Percentiles rank a stretch among this genome's conserved stretches.
phyloP scores from a whole-genome alignment of 331 rosid genomes.

The Malus hybrid region DNA sequence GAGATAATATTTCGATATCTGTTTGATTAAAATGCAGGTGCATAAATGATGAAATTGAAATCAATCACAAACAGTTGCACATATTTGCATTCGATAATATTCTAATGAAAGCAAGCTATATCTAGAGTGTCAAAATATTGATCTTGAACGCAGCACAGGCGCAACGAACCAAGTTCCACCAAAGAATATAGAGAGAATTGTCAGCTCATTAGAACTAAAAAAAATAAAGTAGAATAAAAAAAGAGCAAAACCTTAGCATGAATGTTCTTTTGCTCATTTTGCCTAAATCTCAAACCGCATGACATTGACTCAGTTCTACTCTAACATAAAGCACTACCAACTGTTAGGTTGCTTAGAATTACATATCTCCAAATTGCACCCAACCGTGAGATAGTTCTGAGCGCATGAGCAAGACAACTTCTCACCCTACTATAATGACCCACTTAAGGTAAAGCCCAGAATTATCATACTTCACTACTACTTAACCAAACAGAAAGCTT shows the following conservation, averaged over 20 bases:
- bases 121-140: neutral
- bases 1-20: slow-evolving; percentile 14
- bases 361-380: neutral
- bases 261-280: neutral
- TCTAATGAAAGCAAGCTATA: neutral
- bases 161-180: neutral
- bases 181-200: neutral
- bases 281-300: neutral
- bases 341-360: neutral
- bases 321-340: neutral
- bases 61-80: neutral
- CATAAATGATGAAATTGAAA: neutral
- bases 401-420: neutral
- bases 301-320: neutral
- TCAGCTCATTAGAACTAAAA: neutral
- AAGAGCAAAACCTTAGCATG: neutral
- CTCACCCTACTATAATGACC: neutral
- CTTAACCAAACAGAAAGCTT: neutral
- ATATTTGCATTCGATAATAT: neutral
- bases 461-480: neutral
- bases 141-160: neutral
- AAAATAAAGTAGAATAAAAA: too few species aligned
- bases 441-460: neutral
- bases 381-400: neutral
- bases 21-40: neutral